Evolutionary conservation across 805 yeast genomes (phyloP).

Genomic region (Zygotorulaspora florentina): DNA sequence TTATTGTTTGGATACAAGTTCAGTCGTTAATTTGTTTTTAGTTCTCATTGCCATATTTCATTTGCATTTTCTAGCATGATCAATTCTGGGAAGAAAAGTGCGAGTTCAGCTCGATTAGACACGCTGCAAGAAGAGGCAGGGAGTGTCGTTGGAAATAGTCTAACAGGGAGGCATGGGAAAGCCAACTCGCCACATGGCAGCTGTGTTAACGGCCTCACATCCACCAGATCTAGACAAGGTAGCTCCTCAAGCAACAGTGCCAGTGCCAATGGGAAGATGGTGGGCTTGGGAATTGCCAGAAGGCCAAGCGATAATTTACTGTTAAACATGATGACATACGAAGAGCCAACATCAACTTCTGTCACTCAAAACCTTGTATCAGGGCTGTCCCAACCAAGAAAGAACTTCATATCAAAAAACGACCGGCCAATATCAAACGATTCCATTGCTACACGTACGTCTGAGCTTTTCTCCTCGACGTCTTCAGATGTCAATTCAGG

Average conservation of each 20-base stretch:
- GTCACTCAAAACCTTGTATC: conserved; percentile 1
- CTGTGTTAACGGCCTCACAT: not conserved
- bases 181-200: conserved; percentile 2
- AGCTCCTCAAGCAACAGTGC: conserved; percentile 12
- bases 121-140: conserved; percentile 12
- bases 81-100: not conserved
- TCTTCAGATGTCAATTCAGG: conserved; percentile 28
- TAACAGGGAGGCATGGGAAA: not conserved
- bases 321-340: conserved; percentile 16
- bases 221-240: conserved; percentile 6
- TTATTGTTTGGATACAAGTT: not conserved
- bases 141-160: not conserved
- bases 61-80: not conserved
- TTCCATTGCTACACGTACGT: conserved; percentile 29
- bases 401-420: conserved; percentile 14
- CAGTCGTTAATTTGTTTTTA: not conserved
- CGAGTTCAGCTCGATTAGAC: conserved; percentile 6
- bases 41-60: not conserved
- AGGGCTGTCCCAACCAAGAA: conserved; percentile 26
- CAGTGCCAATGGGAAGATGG: conserved; percentile 19
- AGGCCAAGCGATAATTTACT: conserved; percentile 34
- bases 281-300: conserved; percentile 29
- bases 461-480: conserved; percentile 30
- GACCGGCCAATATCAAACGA: conserved; percentile 34
- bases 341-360: conserved; percentile 6